phyloP scores from a whole-genome alignment of 495 filamentous ascomycete species.

The Annulohypoxylon stygium region DNA sequence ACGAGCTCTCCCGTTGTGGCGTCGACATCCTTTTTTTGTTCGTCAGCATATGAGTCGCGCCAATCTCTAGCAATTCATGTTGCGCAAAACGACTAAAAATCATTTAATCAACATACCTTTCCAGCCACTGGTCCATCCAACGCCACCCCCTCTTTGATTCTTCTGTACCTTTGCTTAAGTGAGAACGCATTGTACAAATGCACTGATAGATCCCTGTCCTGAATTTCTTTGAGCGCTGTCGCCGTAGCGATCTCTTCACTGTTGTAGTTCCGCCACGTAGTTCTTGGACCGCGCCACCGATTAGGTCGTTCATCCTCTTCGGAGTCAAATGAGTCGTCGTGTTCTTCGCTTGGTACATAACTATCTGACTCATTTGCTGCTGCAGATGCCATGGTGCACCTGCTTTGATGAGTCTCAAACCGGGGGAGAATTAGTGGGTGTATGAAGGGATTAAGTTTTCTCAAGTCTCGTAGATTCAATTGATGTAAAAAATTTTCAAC shows the following conservation, averaged over 20 bases:
- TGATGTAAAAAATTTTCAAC: conserved; percentile 13
- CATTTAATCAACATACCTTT: conserved; percentile 16
- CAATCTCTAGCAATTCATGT: background rate
- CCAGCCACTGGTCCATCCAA: conserved; percentile 14
- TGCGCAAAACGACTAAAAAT: background rate
- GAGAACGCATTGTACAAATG: conserved; percentile 83
- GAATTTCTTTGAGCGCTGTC: conserved; percentile 67
- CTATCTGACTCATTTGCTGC: conserved; percentile 39
- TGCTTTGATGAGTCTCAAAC: background rate
- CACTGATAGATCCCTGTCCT: conserved; percentile 72
- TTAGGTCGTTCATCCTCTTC: conserved; percentile 60
- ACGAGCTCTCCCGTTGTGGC: conserved; percentile 38
- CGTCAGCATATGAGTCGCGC: conserved; percentile 17
- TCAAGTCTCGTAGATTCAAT: background rate
- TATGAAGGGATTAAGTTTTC: background rate
- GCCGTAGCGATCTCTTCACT: conserved; percentile 68
- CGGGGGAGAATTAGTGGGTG: background rate
- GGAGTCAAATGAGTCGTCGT: conserved; percentile 47
- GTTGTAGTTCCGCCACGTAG: conserved; percentile 73
- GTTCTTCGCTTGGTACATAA: conserved; percentile 35
- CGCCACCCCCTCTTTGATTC: conserved; percentile 9
- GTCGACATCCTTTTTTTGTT: conserved; percentile 36
- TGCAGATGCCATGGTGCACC: conserved; percentile 33
- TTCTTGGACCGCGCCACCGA: conserved; percentile 65
- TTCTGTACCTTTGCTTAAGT: conserved; percentile 59